phyloP scores from a whole-genome alignment of 2,329 filamentous ascomycete species.

The Ceratocystis smalleyi region DNA sequence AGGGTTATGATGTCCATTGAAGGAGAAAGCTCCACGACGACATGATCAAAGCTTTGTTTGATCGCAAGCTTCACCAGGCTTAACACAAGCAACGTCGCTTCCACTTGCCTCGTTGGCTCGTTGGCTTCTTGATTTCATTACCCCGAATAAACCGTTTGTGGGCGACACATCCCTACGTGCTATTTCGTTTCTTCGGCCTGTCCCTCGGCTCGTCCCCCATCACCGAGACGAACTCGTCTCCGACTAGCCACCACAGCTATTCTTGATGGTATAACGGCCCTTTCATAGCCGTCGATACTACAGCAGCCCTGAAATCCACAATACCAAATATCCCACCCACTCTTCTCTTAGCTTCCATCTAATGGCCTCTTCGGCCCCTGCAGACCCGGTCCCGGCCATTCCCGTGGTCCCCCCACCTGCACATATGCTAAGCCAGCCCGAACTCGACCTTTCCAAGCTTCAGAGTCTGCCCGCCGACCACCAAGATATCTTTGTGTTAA shows the following conservation, averaged over 20 bases:
- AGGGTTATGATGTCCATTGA: not conserved
- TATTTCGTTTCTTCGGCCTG: not conserved
- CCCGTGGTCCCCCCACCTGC: constrained; percentile 21
- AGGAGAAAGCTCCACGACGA: not conserved
- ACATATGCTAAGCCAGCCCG: constrained; percentile 40
- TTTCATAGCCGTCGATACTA: too few species aligned
- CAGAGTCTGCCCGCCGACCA: constrained; percentile 82
- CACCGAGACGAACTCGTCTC: not conserved
- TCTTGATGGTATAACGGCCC: too few species aligned
- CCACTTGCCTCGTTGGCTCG: not conserved
- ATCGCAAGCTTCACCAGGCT: not conserved
- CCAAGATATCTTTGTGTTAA: constrained; percentile 85
- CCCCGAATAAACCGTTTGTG: too few species aligned
- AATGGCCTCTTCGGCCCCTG: constrained; percentile 10
- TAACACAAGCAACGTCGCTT: not conserved
- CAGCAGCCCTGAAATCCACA: not conserved
- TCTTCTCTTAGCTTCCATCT: not conserved
- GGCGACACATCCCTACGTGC: not conserved
- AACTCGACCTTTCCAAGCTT: constrained; percentile 82
- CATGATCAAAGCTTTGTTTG: not conserved
- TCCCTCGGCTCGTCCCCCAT: not conserved
- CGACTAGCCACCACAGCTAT: too few species aligned
- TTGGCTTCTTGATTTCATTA: not conserved
- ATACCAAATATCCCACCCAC: not conserved
- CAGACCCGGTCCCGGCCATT: constrained; percentile 6